phyloP scores from a whole-genome alignment of 352 stramenopile genomes.

The Plasmopara viticola region DNA sequence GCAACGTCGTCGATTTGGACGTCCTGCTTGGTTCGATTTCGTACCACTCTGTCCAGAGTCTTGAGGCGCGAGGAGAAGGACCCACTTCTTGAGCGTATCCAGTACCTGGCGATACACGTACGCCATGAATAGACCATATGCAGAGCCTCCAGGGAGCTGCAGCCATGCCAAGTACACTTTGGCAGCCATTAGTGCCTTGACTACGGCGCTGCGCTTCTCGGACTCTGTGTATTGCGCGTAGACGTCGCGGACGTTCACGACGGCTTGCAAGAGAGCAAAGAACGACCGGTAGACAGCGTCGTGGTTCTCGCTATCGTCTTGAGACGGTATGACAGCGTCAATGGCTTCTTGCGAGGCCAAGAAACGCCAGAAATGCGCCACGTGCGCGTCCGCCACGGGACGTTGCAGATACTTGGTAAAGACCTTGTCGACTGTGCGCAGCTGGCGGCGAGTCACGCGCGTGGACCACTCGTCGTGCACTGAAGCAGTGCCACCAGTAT shows the following conservation, averaged over 20 bases:
- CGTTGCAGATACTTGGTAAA: slow-evolving; percentile 50
- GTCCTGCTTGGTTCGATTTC: slow-evolving; percentile 7
- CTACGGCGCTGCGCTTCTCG: slow-evolving; percentile 35
- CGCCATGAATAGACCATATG: slow-evolving; percentile 81
- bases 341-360: slow-evolving; percentile 48
- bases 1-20: slow-evolving; percentile 6
- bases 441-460: slow-evolving; percentile 30
- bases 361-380: slow-evolving; percentile 47
- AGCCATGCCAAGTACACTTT: slow-evolving; percentile 80
- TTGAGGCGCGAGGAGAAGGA: slow-evolving; percentile 29
- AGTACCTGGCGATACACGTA: slow-evolving; percentile 81
- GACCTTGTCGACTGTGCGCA: slow-evolving; percentile 46
- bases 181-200: slow-evolving; percentile 57
- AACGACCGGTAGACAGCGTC: slow-evolving; percentile 58
- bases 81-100: slow-evolving; percentile 76
- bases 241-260: slow-evolving; percentile 54
- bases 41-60: not conserved
- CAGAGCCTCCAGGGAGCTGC: slow-evolving; percentile 68
- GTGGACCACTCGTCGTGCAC: slow-evolving; percentile 29
- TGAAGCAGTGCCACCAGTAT: slow-evolving; percentile 58
- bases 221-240: slow-evolving; percentile 33
- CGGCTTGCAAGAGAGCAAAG: slow-evolving; percentile 48
- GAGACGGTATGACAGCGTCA: slow-evolving; percentile 26
- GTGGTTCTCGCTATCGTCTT: slow-evolving; percentile 18
- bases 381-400: slow-evolving; percentile 14